Evolutionary conservation across 306 rosid species (phyloP).

Genomic region (Trifolium repens): DNA sequence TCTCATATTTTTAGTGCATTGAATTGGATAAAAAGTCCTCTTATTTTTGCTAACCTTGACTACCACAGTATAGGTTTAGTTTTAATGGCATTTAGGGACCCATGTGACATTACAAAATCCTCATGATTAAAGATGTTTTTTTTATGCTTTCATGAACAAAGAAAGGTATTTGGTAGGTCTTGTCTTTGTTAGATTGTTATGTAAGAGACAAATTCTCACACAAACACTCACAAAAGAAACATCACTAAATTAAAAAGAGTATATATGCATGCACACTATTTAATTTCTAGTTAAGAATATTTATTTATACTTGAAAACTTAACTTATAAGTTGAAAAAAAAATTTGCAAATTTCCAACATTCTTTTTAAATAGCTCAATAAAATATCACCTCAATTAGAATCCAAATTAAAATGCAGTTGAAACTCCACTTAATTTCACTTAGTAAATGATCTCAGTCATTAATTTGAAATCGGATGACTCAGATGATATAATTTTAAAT

Average conservation of each 20-base stretch:
- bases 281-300: not conserved
- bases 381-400: too few relatives aligned
- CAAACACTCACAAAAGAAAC: conserved; percentile 22
- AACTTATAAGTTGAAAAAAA: conserved; percentile 8
- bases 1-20: conserved; percentile 62
- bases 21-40: conserved; percentile 70
- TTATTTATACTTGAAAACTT: conserved; percentile 14
- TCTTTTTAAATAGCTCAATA: not conserved
- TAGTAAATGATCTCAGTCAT: not conserved
- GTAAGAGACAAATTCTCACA: conserved; percentile 38
- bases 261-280: conserved; percentile 17
- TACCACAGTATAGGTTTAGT: conserved; percentile 59
- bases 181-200: conserved; percentile 52
- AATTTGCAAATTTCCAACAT: not conserved
- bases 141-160: conserved; percentile 55
- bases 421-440: too few relatives aligned
- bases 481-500: not conserved
- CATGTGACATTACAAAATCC: conserved; percentile 52
- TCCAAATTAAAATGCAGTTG: too few relatives aligned
- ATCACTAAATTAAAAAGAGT: conserved; percentile 21
- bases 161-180: conserved; percentile 50
- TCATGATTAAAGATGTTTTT: conserved; percentile 58
- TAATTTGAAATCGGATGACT: not conserved
- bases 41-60: conserved; percentile 80
- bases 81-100: conserved; percentile 54